phyloP scores from a whole-genome alignment of 73 alveolate species.

The Uronychia setigera region DNA sequence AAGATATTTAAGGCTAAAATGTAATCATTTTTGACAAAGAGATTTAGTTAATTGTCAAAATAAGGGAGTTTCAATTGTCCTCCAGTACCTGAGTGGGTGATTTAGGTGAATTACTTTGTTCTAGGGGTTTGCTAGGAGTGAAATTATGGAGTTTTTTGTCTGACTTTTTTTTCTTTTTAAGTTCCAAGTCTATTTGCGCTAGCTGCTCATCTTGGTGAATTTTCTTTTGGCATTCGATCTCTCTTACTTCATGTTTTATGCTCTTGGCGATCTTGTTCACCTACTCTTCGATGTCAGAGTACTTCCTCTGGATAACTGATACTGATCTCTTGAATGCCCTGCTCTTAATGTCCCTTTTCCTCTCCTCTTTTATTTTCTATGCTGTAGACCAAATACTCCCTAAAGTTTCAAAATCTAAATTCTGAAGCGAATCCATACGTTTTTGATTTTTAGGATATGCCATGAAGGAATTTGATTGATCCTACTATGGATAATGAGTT shows the following conservation, averaged over 20 bases:
- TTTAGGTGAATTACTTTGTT: no score
- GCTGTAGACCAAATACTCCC: neutral
- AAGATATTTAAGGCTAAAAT: no score
- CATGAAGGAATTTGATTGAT: neutral
- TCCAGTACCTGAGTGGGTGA: no score
- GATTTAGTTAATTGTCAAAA: neutral
- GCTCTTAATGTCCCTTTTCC: neutral
- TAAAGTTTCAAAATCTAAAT: neutral
- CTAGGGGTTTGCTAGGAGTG: no score
- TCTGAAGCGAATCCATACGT: neutral
- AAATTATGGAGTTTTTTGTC: no score
- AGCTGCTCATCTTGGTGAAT: no score
- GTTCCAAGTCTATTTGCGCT: no score
- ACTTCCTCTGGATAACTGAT: neutral
- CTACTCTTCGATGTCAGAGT: neutral
- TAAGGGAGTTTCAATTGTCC: neutral
- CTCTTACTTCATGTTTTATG: neutral
- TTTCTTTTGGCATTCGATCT: neutral
- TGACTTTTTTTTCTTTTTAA: no score
- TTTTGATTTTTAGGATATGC: neutral
- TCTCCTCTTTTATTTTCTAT: neutral
- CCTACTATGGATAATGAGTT: neutral
- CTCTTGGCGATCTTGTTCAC: neutral
- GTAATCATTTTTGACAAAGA: no score
- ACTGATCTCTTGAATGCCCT: neutral